These are phyloP conservation scores for Mortierella antarctica DNA, from an alignment of 192 early-diverging fungal species.

Conservation along the genomic window DNA sequence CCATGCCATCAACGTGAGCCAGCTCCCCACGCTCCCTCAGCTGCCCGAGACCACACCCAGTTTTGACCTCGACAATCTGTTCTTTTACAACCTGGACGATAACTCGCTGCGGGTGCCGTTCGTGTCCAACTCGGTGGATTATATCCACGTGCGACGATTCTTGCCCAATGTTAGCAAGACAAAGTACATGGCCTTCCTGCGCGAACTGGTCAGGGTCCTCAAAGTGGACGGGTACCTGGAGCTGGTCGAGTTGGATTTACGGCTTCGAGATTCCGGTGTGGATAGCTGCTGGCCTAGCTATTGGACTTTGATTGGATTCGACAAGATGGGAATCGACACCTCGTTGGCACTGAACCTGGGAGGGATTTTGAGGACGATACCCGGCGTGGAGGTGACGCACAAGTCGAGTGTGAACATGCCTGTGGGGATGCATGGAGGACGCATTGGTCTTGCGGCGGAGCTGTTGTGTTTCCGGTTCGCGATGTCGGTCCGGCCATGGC, in stretches of 20 bases:
- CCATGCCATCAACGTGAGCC: slow-evolving; percentile 52
- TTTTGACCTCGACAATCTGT: slow-evolving; percentile 51
- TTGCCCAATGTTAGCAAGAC: slow-evolving; percentile 51
- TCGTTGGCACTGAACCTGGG: slow-evolving; percentile 47
- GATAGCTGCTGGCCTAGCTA: slow-evolving; percentile 54
- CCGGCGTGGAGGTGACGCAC: slow-evolving; percentile 33
- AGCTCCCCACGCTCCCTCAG: slow-evolving; percentile 31
- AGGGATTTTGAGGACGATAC: slow-evolving; percentile 48
- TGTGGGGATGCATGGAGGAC: slow-evolving; percentile 46
- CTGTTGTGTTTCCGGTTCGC: slow-evolving; percentile 36
- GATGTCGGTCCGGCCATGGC: slow-evolving; percentile 36
- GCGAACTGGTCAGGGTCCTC: slow-evolving; percentile 37
- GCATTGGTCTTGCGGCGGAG: slow-evolving; percentile 34
- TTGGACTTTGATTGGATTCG: slow-evolving; percentile 50
- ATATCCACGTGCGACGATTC: slow-evolving; percentile 48
- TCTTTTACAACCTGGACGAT: slow-evolving; percentile 53
- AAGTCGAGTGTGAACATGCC: slow-evolving; percentile 46
- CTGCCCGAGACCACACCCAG: slow-evolving; percentile 37
- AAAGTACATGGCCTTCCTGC: slow-evolving; percentile 44
- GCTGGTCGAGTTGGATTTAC: slow-evolving; percentile 42
- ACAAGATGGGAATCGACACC: slow-evolving; percentile 47
- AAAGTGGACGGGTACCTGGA: slow-evolving; percentile 49
- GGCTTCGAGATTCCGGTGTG: slow-evolving; percentile 34
- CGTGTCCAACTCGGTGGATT: slow-evolving; percentile 50
- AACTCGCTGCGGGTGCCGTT: slow-evolving; percentile 42